Percentiles rank a stretch among this genome's conserved stretches.
Conservation (phyloP, 768 basidiomycete genomes). For the Mycena filopes region DNA sequence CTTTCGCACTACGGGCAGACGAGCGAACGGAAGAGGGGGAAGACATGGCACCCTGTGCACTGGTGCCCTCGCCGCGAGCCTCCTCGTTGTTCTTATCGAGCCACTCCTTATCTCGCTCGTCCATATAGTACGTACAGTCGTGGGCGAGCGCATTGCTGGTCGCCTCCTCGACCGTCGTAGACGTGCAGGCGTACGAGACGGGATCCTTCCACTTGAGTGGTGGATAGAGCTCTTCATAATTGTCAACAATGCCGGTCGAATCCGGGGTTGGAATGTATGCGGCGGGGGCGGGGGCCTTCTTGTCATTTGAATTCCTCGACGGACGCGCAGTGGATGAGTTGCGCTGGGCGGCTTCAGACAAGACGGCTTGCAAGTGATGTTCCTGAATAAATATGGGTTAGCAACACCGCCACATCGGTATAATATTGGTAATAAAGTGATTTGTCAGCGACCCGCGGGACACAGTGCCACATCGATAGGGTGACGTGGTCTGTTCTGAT, state of each 20-base stretch:
- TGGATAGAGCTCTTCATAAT: constrained; percentile 84
- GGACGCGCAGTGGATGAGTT: constrained; percentile 24
- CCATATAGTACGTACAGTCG: constrained; percentile 92
- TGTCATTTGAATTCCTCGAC: constrained; percentile 26
- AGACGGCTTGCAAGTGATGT: constrained; percentile 64
- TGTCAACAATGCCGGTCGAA: constrained; percentile 83
- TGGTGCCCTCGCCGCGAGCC: constrained; percentile 87
- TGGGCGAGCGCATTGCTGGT: constrained; percentile 69
- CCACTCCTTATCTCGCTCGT: constrained; percentile 98
- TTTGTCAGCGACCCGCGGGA: constrained; percentile 62
- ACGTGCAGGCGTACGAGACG: constrained; percentile 79
- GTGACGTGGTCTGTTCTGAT: constrained; percentile 21
- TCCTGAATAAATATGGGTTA: constrained; percentile 46
- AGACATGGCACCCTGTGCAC: constrained; percentile 76
- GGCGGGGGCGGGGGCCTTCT: constrained; percentile 51
- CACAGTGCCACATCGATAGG: constrained; percentile 56
- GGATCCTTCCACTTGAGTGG: constrained; percentile 80
- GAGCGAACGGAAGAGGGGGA: constrained; percentile 54
- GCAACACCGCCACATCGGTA: no score
- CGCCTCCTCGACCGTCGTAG: constrained; percentile 88
- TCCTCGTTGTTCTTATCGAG: constrained; percentile 91
- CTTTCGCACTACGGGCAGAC: constrained; percentile 54
- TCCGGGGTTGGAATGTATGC: constrained; percentile 96
- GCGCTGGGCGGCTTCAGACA: constrained; percentile 38
- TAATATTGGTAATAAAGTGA: constrained; percentile 33